A percentile compares a stretch with the other conserved stretches of the same genome.
phyloP scores from a whole-genome alignment of 345 rosid species.

The Lenwebbia sp. region DNA sequence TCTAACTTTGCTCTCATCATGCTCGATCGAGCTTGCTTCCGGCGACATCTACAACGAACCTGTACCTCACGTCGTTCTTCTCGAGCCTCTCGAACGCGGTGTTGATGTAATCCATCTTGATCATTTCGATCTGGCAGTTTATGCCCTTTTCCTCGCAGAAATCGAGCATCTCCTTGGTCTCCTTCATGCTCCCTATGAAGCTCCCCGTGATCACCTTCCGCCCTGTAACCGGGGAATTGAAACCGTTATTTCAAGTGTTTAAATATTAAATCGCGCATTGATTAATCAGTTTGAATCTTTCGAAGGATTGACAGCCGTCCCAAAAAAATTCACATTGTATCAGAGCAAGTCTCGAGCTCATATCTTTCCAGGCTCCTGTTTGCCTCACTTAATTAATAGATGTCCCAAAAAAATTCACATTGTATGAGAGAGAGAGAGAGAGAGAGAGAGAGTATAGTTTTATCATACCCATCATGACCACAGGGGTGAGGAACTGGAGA shows the following conservation, averaged over 20 bases:
- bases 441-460: background rate
- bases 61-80: constrained; percentile 51
- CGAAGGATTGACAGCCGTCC: no score
- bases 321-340: background rate
- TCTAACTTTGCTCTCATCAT: no score
- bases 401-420: background rate
- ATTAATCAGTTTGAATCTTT: background rate
- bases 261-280: background rate
- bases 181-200: constrained; percentile 50
- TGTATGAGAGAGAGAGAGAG: background rate
- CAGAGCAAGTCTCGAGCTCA: background rate
- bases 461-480: constrained; percentile 68
- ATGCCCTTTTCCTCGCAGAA: constrained; percentile 49
- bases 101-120: constrained; percentile 44
- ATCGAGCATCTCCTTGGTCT: constrained; percentile 35
- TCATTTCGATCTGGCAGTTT: constrained; percentile 36
- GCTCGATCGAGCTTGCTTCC: constrained; percentile 27
- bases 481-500: constrained; percentile 58
- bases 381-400: background rate
- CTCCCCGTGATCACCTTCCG: constrained; percentile 51
- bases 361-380: background rate
- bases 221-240: constrained; percentile 2
- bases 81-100: constrained; percentile 49
- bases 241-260: background rate
- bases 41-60: constrained; percentile 52